Base-by-base conservation (phyloP, 306 rosid genomes). In the Lagenaria siceraria region DNA sequence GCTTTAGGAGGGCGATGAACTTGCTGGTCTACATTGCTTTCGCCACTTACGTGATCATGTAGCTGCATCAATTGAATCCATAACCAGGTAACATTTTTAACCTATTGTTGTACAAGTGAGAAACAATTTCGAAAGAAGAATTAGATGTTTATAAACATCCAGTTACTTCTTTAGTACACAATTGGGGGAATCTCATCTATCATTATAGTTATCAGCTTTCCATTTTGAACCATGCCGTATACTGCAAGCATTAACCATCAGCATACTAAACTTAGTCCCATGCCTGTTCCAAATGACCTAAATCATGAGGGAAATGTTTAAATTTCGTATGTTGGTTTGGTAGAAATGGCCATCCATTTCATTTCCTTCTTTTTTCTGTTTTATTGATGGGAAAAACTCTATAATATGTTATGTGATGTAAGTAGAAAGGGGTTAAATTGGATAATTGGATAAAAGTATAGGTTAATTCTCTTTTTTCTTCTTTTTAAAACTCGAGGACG, bases 1-100 rank as follows among this genome's bases (percentile, higher is more conserved):
- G 84, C 79, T 75, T 74, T 76, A 96, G 99, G 96, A 92, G 59
- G 99, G 98, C 74, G 99, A 92, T 80, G 99, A 96, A 77, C 99
- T 96, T 80, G 80, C 96, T 78, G 99, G 99, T 86, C 85, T 96
- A 61, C 99, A 96, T 79, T 96, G 99, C 84, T 96, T 92, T 85
- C 98, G 95, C 58, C 96, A 96, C 86, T 97, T 96, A 53, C 86
- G 97, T 80, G 98, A 96, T 85, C 96, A 88, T 42, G 96, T 92
- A 22, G 90, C 92, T 68, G 87, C 87, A 74, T 89, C 97, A 64
- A 89, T 92, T 74, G 99, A 96, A 82, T 90, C 99, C 83, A 84
- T 90, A 86, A 96, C 93, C 93, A 90, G 98, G 99, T 96, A 88
- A 52, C 21, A 9, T 24, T 22, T 76, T 8, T 18, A 75, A n/a